These are phyloP conservation scores for Pseudogymnoascus destructans DNA, from an alignment of 2,329 filamentous ascomycete genomes.

Conservation along the genomic window DNA sequence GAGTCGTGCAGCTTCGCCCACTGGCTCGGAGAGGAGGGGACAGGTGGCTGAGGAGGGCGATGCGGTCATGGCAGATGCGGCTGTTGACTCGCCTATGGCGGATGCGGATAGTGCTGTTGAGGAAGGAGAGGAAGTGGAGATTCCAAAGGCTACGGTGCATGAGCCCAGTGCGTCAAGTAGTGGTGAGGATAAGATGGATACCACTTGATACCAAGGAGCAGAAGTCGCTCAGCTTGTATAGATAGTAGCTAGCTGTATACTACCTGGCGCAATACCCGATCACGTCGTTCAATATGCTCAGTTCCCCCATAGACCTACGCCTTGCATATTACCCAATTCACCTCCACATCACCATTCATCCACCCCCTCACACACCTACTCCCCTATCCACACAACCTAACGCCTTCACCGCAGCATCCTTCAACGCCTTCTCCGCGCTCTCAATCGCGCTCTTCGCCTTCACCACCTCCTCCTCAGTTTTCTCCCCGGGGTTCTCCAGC, in stretches of 20 bases:
- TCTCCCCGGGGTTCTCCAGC: slow-evolving; percentile 33
- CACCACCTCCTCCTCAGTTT: slow-evolving; percentile 38
- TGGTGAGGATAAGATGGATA: slow-evolving; percentile 14
- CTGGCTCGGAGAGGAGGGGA: slow-evolving; percentile 18
- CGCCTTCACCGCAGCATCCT: slow-evolving; percentile 32
- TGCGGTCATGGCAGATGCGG: slow-evolving; percentile 44
- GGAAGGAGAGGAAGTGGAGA: slow-evolving; percentile 23
- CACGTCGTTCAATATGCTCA: slow-evolving; percentile 9
- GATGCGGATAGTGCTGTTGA: slow-evolving; percentile 13
- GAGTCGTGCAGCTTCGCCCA: slow-evolving; percentile 30
- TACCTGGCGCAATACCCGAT: slow-evolving; percentile 20
- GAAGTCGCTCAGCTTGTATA: slow-evolving; percentile 12
- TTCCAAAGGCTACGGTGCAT: slow-evolving; percentile 38
- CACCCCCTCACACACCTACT: neutral
- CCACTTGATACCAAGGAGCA: slow-evolving; percentile 16
- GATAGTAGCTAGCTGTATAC: slow-evolving; percentile 22
- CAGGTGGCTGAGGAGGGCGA: slow-evolving; percentile 33
- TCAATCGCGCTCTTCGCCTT: slow-evolving; percentile 35
- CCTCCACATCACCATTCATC: neutral
- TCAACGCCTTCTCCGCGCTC: slow-evolving; percentile 40
- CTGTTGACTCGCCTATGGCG: slow-evolving; percentile 23
- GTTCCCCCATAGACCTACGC: slow-evolving; percentile 1
- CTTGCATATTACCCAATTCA: neutral
- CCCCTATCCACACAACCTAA: neutral
- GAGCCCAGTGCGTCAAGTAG: slow-evolving; percentile 27